These are phyloP conservation scores for Plasmodium malariae DNA, from an alignment of 169 alveolate genomes.

Conservation along the genomic window DNA sequence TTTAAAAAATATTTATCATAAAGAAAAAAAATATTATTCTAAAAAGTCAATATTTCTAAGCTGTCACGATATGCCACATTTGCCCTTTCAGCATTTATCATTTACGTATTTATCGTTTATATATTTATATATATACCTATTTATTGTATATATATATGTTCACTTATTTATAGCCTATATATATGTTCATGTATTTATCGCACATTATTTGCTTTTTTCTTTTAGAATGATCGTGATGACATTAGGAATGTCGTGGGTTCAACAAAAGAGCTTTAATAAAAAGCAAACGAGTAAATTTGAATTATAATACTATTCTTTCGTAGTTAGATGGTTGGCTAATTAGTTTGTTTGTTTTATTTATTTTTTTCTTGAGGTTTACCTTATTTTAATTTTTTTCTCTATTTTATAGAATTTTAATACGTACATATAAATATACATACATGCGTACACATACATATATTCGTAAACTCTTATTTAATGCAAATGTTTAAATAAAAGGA, in stretches of 20 bases:
- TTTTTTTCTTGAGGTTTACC: neutral
- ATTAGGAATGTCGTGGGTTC: slow-evolving; percentile 60
- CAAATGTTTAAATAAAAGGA: neutral
- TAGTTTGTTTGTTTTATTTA: neutral
- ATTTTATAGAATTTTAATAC: neutral
- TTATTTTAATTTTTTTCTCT: neutral
- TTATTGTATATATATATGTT: too few relatives aligned
- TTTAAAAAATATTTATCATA: neutral
- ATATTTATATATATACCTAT: too few relatives aligned
- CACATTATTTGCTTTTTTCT: slow-evolving; percentile 3
- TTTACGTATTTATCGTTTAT: neutral
- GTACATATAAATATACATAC: neutral
- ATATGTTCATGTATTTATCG: neutral
- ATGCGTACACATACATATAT: neutral
- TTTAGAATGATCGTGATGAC: slow-evolving; percentile 58
- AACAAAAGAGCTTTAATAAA: slow-evolving; percentile 31
- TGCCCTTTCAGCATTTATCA: neutral
- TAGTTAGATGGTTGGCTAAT: neutral
- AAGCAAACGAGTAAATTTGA: slow-evolving; percentile 20
- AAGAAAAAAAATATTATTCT: too few relatives aligned
- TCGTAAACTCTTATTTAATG: neutral
- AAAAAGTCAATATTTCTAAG: too few relatives aligned
- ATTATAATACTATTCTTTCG: neutral
- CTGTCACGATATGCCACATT: too few relatives aligned
- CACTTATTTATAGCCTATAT: neutral